Evolutionary conservation across 208 protist genomes (phyloP), one percentile per base, ranked within the genome.

Genomic region (Spongospora subterranea): DNA sequence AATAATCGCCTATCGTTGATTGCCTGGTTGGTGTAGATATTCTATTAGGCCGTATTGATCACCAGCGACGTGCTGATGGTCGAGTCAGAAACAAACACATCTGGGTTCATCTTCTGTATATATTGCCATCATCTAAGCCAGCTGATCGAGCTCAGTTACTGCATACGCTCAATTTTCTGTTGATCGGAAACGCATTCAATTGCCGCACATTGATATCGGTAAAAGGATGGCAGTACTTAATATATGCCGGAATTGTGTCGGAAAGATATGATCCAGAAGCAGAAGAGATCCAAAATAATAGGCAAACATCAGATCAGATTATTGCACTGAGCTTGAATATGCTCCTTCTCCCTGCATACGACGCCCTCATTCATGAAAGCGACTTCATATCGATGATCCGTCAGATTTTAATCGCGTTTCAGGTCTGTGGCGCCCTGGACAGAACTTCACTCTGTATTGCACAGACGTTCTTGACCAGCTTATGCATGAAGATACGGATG

Each of bases 141-240:
- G 71, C 6, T 20, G 17, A 45, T 13, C 71, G 71, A 13, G 11
- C 6, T 20, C 71, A n/a, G 6, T 43, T 82, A 13, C 71, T 82
- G 6, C 71, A 82, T 43, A 43, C n/a, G 35, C 6, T 82, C 71
- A 82, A 82, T n/a, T 35, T 43, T 13, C 71, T 82, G 17, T n/a
- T 82, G 71, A 82, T 82, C 71, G 71, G n/a, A n/a, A 82, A 82
- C n/a, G 35, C 6, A n/a, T 82, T 39, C n/a, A 82, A 82, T 43
- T 82, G 71, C 71, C 6, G 71, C 13, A 82, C 71, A n/a, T 43
- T 82, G n/a, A 20, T 35, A 13, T 6, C n/a, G 13, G 17, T 40
- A 43, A 35, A 43, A 6, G 71, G 71, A 43, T 82, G 71, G 71
- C 71, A 82, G n/a, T 35, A 35, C 13, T 82, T 45, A 6, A 82